These are phyloP conservation scores for Solanum piurae DNA, from an alignment of 257 asterid genomes.

Conservation along the genomic window DNA sequence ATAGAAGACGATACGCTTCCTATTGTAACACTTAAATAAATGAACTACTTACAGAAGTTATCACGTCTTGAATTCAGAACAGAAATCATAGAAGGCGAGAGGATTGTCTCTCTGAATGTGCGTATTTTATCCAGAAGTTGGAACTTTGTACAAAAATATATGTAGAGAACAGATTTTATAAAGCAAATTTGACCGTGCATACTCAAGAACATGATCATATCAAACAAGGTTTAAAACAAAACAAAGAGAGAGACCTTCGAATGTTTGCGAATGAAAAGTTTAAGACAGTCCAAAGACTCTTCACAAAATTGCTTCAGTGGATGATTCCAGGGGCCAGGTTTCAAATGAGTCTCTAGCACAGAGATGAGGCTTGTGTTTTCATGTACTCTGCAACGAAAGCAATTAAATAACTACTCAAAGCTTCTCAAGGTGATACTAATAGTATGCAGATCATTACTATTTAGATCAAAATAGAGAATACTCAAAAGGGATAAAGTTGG, in stretches of 20 bases:
- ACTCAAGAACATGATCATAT: not conserved
- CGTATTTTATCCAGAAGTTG: not conserved
- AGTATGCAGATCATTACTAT: not conserved
- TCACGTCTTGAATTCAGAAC: not conserved
- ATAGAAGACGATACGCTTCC: not conserved
- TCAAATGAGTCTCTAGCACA: constrained; percentile 59
- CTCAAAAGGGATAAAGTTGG: not conserved
- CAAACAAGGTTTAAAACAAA: not conserved
- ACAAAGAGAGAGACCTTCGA: constrained; percentile 45
- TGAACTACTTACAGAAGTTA: not conserved
- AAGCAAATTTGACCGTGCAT: not conserved
- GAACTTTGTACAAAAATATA: not conserved
- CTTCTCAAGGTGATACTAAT: not conserved
- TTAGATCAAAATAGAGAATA: not conserved
- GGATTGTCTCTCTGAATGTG: not conserved
- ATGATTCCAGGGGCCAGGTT: constrained; percentile 80
- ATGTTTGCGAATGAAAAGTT: constrained; percentile 58
- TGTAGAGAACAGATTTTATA: not conserved
- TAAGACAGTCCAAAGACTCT: constrained; percentile 48
- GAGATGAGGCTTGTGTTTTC: constrained; percentile 46
- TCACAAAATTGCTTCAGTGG: constrained; percentile 56
- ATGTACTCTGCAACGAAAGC: constrained; percentile 39
- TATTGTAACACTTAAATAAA: not conserved
- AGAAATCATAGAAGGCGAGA: not conserved
- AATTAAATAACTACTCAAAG: not conserved